Evolutionary conservation across 345 rosid species (phyloP).

Genomic region (Leavenworthia alabamica): DNA sequence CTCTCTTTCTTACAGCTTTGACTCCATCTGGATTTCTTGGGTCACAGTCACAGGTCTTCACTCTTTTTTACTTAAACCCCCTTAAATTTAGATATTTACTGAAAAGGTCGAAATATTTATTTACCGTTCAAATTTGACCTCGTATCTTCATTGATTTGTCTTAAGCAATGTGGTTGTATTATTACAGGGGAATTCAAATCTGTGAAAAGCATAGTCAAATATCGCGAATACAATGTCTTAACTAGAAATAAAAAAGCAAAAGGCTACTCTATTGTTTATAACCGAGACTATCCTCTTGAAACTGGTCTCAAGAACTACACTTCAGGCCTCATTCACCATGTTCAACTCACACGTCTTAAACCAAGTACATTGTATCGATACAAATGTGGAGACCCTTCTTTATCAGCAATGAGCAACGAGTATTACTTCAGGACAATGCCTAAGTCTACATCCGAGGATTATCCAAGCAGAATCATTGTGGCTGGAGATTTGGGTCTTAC

Average conservation of each 20-base stretch:
- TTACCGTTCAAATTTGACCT: neutral
- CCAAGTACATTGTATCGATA: constrained; percentile 51
- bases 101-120: neutral
- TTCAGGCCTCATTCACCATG: constrained; percentile 87
- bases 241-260: constrained; percentile 28
- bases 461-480: constrained; percentile 61
- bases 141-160: neutral
- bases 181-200: constrained; percentile 52
- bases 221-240: constrained; percentile 30
- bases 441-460: constrained; percentile 38
- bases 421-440: constrained; percentile 77
- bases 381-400: constrained; percentile 67
- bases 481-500: constrained; percentile 88
- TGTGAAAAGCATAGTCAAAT: constrained; percentile 59
- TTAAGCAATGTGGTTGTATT: neutral
- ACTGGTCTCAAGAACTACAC: constrained; percentile 54
- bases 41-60: constrained; percentile 69
- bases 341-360: constrained; percentile 58
- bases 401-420: constrained; percentile 46
- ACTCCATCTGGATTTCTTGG: constrained; percentile 88
- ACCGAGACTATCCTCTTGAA: constrained; percentile 48
- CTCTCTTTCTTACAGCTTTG: constrained; percentile 56
- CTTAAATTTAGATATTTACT: neutral
- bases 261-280: constrained; percentile 61
- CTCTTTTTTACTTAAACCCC: neutral